phyloP scores from a whole-genome alignment of 202 grass and related monocot species.

The Bolboschoenoplectus hybrid region DNA sequence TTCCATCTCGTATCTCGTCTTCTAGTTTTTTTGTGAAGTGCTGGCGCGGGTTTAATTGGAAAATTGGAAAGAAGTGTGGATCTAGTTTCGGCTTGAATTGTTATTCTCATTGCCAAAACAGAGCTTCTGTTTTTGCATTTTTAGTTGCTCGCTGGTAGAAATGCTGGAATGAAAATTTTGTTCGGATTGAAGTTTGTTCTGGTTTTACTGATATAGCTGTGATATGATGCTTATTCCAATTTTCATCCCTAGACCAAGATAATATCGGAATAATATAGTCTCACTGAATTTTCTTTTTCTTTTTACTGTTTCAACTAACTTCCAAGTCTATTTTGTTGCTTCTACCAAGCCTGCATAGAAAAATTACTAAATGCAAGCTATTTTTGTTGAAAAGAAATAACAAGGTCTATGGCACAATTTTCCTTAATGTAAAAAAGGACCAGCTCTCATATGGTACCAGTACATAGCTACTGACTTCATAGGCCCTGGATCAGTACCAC shows the following conservation, averaged over 20 bases:
- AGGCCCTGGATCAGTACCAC: neutral
- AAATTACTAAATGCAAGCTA: too few species aligned
- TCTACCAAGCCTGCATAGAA: neutral
- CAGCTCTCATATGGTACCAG: neutral
- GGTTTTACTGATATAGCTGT: neutral
- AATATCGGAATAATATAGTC: neutral
- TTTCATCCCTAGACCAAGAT: neutral
- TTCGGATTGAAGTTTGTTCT: neutral
- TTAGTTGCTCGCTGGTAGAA: neutral
- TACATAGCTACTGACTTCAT: neutral
- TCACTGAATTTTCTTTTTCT: neutral
- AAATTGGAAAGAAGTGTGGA: neutral
- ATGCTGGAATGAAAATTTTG: conserved; percentile 6
- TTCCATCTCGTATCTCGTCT: neutral
- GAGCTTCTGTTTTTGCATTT: conserved; percentile 1
- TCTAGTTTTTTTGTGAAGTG: neutral
- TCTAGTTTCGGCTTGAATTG: neutral
- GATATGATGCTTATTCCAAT: neutral
- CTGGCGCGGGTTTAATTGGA: neutral
- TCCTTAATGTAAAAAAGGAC: neutral
- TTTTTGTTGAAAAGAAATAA: conserved; percentile 2
- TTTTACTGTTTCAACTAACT: neutral
- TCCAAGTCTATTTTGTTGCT: neutral
- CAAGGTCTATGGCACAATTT: neutral
- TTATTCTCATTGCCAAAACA: neutral